These are phyloP conservation scores for Monilinia fructicola DNA, from an alignment of 2,329 filamentous ascomycete species.

Conservation along the genomic window DNA sequence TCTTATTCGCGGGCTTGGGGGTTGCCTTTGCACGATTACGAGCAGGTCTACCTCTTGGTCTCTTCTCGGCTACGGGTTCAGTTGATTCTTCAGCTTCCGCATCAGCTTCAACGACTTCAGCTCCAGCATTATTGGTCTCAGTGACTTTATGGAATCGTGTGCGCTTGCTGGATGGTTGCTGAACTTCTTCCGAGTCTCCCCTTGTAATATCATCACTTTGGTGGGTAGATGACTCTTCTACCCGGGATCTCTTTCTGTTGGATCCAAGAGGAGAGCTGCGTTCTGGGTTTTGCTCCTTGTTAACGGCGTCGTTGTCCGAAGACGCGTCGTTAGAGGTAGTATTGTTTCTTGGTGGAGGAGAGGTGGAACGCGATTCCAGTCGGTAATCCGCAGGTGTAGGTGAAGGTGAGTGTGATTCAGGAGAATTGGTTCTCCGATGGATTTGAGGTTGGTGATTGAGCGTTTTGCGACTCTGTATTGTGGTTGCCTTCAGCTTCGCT, in stretches of 20 bases:
- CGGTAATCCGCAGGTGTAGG: constrained; percentile 15
- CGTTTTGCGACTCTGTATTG: constrained; percentile 18
- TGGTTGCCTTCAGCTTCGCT: background rate
- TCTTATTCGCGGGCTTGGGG: constrained; percentile 3
- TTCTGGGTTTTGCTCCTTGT: background rate
- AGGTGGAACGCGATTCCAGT: constrained; percentile 23
- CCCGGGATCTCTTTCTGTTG: constrained; percentile 20
- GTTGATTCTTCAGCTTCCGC: constrained; percentile 5
- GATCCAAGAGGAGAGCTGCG: background rate
- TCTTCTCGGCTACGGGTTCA: constrained; percentile 8
- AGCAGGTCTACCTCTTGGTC: background rate
- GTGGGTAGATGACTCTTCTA: background rate
- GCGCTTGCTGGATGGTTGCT: constrained; percentile 17
- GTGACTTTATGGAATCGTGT: constrained; percentile 3
- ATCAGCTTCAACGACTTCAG: too few relatives aligned
- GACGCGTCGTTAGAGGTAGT: constrained; percentile 14
- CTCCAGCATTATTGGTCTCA: too few relatives aligned
- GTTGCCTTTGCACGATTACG: background rate
- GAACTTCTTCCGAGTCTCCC: background rate
- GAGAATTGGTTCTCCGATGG: background rate
- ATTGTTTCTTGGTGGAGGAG: constrained; percentile 6
- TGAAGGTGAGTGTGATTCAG: constrained; percentile 21
- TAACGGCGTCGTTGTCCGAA: constrained; percentile 13
- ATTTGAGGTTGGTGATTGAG: constrained; percentile 6
- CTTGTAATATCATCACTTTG: constrained; percentile 1